Evolutionary conservation across 2,329 filamentous ascomycete species (phyloP), one percentile per base, ranked within the genome.

Genomic region (Ceratocystiopsis minuta): DNA sequence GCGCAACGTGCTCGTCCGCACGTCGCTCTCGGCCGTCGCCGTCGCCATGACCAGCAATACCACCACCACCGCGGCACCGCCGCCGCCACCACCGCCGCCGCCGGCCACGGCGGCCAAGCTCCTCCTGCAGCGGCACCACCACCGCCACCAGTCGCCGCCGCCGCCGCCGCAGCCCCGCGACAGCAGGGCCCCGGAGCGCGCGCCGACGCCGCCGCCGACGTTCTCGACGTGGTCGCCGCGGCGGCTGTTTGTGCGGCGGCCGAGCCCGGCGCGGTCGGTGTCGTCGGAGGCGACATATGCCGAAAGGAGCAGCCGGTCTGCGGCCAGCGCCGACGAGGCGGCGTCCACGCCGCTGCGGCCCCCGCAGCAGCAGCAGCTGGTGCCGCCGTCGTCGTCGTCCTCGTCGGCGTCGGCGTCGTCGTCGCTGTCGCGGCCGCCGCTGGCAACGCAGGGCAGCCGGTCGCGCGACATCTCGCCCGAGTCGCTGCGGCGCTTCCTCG

Each of bases 401-500:
- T 46, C 45, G 3, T 40, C 40, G 6, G 24, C 39, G 3, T 40
- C 45, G 17, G 31, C 41, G 11, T 34, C 39, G 3, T 43, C 43
- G 1, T 43, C 40, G 28, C 20, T 34, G 9, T 28, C 41, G 11
- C 34, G 4, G 34, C 16, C 34, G 34, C 16, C 20, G 7, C 9
- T 28, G 24, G 6, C 7, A 0, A 61, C 63, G 0, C 64, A 64
- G 10, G 60, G 63, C 17, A 58, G 58, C 38, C 60, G 64, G 10
- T 65, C 62, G 4, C 62, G 68, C 37, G 66, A 72, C 31, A 64
- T 75, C 39, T 75, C 70, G 0, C 70, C 70, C 2, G 68, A 72
- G 43, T 71, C 68, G 3, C 57, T 71, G 38, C 63, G 62, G 35
- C 63, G 63, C 42, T 72, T 71, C 55, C 55, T 70, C 4, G 62